Conservation (phyloP, 371 early-diverging fungal genomes). For the Lichtheimia hyalospora region DNA sequence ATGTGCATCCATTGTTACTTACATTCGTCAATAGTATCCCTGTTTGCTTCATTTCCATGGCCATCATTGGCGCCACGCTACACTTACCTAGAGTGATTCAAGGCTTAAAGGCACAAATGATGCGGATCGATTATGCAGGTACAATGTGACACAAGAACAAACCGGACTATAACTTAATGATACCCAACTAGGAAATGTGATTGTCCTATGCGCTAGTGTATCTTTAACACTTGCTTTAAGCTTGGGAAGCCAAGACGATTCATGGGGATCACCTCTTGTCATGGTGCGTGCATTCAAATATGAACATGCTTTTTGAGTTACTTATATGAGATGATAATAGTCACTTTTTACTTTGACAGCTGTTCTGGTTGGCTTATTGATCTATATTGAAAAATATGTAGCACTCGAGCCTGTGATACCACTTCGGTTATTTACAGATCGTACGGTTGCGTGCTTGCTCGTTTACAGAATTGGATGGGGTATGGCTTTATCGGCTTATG, state of each 20-base stretch:
- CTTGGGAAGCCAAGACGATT: neutral
- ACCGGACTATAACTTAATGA: neutral
- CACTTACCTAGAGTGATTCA: neutral
- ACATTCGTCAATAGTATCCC: neutral
- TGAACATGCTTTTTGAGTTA: neutral
- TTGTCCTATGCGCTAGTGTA: neutral
- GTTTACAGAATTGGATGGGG: conserved; percentile 54
- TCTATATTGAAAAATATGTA: neutral
- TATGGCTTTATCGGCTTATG: conserved; percentile 48
- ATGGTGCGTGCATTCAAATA: neutral
- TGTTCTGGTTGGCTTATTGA: neutral
- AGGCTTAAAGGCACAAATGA: neutral
- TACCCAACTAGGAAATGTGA: neutral
- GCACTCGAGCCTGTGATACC: neutral
- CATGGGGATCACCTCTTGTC: neutral
- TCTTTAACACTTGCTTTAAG: neutral
- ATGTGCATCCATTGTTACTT: neutral
- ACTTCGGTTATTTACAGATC: conserved; percentile 7
- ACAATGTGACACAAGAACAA: neutral
- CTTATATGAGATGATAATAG: neutral
- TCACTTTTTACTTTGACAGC: neutral
- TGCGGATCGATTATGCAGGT: conserved; percentile 1
- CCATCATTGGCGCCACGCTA: neutral
- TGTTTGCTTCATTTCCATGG: neutral
- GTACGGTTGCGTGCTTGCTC: conserved; percentile 44